phyloP scores from a whole-genome alignment of 2,329 filamentous ascomycete species.

The Ascocoryne sarcoides region DNA sequence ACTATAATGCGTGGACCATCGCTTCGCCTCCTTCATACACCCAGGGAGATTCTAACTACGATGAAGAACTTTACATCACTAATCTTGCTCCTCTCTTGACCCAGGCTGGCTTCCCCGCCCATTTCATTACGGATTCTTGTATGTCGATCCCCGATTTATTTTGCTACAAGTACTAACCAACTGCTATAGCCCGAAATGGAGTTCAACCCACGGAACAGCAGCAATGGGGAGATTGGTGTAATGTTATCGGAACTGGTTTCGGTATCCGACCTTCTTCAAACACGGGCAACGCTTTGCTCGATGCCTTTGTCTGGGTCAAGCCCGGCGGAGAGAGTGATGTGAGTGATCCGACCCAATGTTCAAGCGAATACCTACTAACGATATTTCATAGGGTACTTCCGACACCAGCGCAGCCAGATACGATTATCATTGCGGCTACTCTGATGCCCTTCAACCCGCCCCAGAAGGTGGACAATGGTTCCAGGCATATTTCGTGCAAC shows the following conservation, averaged over 20 bases:
- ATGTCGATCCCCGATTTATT: constrained; percentile 9
- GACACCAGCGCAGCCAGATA: constrained; percentile 36
- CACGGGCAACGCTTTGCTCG: constrained; percentile 49
- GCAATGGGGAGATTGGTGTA: constrained; percentile 61
- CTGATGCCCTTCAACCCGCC: constrained; percentile 50
- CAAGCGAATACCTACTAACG: neutral
- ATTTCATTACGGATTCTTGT: constrained; percentile 47
- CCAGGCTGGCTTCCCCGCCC: constrained; percentile 39
- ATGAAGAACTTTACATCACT: constrained; percentile 44
- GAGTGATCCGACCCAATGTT: neutral
- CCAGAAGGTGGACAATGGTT: constrained; percentile 61
- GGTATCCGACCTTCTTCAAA: constrained; percentile 54
- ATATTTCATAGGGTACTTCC: constrained; percentile 28
- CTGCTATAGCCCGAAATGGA: constrained; percentile 44
- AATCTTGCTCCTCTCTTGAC: constrained; percentile 40
- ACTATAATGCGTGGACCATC: constrained; percentile 47
- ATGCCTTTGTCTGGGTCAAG: constrained; percentile 66
- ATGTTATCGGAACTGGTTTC: constrained; percentile 54
- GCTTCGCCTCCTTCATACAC: constrained; percentile 34
- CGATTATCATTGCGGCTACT: constrained; percentile 41
- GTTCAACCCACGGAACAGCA: constrained; percentile 48
- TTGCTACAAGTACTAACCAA: constrained; percentile 2
- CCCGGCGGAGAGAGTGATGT: constrained; percentile 45
- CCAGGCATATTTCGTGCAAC: constrained; percentile 49
- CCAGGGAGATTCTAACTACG: constrained; percentile 39